phyloP scores from a whole-genome alignment of 2,329 filamentous ascomycete genomes.

The Venturia effusa region DNA sequence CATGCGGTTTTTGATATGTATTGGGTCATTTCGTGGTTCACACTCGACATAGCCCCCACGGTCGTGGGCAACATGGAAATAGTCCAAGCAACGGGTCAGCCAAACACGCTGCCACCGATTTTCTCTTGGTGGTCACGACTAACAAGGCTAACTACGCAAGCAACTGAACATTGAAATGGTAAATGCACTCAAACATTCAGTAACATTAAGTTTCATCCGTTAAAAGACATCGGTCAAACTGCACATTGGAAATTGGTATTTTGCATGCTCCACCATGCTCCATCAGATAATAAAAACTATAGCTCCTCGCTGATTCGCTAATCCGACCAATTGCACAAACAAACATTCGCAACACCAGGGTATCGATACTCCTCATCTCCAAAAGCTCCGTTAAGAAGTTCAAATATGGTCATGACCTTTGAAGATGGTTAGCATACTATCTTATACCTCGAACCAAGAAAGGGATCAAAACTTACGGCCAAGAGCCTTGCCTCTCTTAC shows the following conservation, averaged over 20 bases:
- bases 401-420: not conserved
- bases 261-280: not conserved
- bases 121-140: too few relatives aligned
- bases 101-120: too few relatives aligned
- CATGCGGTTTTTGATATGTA: too few relatives aligned
- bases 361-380: not conserved
- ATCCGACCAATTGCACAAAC: not conserved
- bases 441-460: not conserved
- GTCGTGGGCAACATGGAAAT: too few relatives aligned
- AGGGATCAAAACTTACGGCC: conserved; percentile 38
- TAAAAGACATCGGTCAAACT: too few relatives aligned
- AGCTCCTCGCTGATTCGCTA: not conserved
- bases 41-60: too few relatives aligned
- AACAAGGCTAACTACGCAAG: too few relatives aligned
- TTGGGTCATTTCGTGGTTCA: too few relatives aligned
- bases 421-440: not conserved
- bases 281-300: not conserved
- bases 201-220: too few relatives aligned
- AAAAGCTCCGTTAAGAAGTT: not conserved
- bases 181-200: too few relatives aligned
- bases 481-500: conserved; percentile 58
- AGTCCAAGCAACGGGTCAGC: too few relatives aligned
- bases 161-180: too few relatives aligned
- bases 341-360: not conserved
- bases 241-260: not conserved